Evolutionary conservation across 1,139 yeast genomes (phyloP).

Genomic region (Geotrichum macrosporum): DNA sequence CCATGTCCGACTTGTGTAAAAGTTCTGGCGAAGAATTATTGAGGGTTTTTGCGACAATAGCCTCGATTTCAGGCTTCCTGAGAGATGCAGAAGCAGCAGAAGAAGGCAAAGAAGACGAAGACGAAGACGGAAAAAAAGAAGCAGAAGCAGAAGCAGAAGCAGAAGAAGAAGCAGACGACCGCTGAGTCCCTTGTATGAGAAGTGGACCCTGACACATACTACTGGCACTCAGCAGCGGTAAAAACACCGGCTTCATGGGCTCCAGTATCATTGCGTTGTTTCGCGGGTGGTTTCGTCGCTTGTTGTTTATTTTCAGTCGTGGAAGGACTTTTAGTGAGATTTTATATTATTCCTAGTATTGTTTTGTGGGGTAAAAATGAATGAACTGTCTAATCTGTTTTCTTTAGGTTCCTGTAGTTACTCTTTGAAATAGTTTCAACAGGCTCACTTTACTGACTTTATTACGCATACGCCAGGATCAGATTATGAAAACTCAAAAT

Average conservation of each 20-base stretch:
- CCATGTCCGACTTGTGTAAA: too few relatives aligned
- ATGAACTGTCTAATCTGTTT: too few relatives aligned
- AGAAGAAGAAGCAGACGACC: too few relatives aligned
- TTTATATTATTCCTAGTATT: too few relatives aligned
- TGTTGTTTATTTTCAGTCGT: neutral
- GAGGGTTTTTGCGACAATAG: slow-evolving; percentile 2
- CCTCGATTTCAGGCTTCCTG: neutral
- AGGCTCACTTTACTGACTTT: too few relatives aligned
- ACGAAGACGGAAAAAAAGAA: too few relatives aligned
- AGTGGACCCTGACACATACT: slow-evolving; percentile 7
- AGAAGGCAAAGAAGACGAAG: neutral
- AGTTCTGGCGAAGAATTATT: neutral
- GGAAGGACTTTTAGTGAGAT: neutral
- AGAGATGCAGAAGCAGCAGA: neutral
- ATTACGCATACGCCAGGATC: too few relatives aligned
- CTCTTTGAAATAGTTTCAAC: too few relatives aligned
- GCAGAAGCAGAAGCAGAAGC: too few relatives aligned
- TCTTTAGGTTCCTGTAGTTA: too few relatives aligned
- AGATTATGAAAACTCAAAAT: too few relatives aligned
- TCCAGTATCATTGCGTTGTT: slow-evolving; percentile 2
- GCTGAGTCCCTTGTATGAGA: slow-evolving; percentile 6
- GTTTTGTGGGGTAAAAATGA: neutral
- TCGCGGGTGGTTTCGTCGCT: neutral
- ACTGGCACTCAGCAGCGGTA: neutral
- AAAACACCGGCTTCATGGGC: neutral